Conservation (phyloP, 1,139 yeast species). For the Magnusiomyces tetraspermus region DNA sequence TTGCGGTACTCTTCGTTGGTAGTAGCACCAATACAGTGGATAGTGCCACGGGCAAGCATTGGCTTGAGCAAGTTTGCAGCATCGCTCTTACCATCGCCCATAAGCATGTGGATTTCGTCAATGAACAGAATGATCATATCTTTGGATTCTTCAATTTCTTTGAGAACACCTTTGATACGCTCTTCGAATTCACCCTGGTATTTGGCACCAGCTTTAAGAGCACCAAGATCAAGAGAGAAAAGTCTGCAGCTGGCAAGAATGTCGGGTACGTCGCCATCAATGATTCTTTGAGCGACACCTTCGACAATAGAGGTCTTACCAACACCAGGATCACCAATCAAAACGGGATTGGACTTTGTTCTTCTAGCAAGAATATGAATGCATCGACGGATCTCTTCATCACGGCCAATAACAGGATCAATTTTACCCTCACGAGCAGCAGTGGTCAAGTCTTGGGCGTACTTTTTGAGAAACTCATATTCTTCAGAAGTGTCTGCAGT, state of each 20-base stretch:
- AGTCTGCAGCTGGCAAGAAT: constrained; percentile 71
- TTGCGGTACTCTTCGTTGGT: constrained; percentile 91
- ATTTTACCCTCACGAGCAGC: constrained; percentile 88
- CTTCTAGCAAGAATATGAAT: constrained; percentile 91
- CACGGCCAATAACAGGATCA: constrained; percentile 98
- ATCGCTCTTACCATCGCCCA: constrained; percentile 94
- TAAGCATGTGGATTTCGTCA: constrained; percentile 96
- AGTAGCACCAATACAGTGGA: constrained; percentile 98
- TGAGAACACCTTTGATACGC: constrained; percentile 89
- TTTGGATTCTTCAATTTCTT: constrained; percentile 82
- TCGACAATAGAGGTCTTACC: constrained; percentile 98
- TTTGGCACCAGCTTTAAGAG: constrained; percentile 96
- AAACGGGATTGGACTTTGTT: constrained; percentile 90
- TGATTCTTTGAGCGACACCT: constrained; percentile 95
- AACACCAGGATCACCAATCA: constrained; percentile 98
- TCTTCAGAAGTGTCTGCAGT: constrained; percentile 85
- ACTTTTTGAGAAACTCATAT: constrained; percentile 76
- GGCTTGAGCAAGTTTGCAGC: constrained; percentile 97
- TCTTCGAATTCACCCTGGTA: constrained; percentile 98
- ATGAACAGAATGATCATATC: constrained; percentile 81
- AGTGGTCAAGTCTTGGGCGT: constrained; percentile 88
- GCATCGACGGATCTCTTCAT: constrained; percentile 92
- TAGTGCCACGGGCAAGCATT: constrained; percentile 89
- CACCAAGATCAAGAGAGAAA: constrained; percentile 86
- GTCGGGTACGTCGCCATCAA: constrained; percentile 90